Percentiles rank a stretch among this genome's conserved stretches.
These are phyloP conservation scores for Picea glauca DNA, from an alignment of 75 land plant species.

Conservation along the genomic window DNA sequence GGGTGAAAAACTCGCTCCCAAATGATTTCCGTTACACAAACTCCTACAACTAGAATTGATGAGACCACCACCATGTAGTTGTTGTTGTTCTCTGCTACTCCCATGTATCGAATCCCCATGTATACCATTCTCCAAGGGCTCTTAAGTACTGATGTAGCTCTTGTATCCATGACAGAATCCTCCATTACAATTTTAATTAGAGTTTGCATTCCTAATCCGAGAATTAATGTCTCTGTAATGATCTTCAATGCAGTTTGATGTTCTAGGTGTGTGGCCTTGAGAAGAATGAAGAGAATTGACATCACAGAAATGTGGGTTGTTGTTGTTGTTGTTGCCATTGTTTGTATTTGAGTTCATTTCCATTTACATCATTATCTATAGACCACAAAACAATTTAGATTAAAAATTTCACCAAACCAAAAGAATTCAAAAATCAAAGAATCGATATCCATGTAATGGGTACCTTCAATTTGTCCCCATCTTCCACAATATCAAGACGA, in stretches of 20 bases:
- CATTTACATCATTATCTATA: no score
- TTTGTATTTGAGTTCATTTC: not conserved
- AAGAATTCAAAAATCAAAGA: no score
- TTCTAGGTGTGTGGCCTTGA: conserved; percentile 1
- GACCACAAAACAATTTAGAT: no score
- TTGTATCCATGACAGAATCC: not conserved
- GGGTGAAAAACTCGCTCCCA: not conserved
- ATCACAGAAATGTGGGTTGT: conserved; percentile 7
- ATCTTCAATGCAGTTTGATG: not conserved
- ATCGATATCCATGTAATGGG: no score
- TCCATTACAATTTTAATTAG: not conserved
- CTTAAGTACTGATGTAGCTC: not conserved
- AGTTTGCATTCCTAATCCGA: not conserved
- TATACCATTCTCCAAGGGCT: not conserved
- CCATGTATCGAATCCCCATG: not conserved
- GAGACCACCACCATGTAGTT: not conserved
- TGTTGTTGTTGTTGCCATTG: not conserved
- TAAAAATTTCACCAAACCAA: no score
- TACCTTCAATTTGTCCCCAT: conserved; percentile 85
- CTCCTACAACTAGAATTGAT: not conserved
- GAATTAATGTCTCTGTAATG: not conserved
- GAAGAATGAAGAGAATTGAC: conserved; percentile 2
- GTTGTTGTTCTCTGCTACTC: not conserved
- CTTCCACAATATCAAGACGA: conserved; percentile 80
- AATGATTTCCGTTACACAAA: no score